These are phyloP conservation scores for Sphaerulina populicola DNA, from an alignment of 2,329 filamentous ascomycete species.

Conservation along the genomic window DNA sequence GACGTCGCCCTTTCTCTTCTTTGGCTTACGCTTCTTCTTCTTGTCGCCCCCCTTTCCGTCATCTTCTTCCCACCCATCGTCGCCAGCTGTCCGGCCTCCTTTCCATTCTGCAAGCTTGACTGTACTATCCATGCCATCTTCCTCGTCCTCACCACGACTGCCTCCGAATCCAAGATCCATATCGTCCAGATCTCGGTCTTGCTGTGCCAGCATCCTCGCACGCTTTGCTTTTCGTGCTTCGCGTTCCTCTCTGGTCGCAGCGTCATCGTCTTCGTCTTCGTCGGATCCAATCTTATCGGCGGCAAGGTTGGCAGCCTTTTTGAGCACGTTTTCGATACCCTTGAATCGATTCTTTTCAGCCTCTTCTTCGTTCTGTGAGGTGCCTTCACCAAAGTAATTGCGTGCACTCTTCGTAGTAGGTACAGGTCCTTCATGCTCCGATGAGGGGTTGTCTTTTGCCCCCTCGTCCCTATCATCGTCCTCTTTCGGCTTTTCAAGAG, in stretches of 20 bases:
- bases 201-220: conserved; percentile 58
- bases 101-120: conserved; percentile 62
- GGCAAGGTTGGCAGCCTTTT: conserved; percentile 58
- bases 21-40: conserved; percentile 63
- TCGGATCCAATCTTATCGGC: conserved; percentile 37
- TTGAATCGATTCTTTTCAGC: conserved; percentile 22
- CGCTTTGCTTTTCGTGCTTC: conserved; percentile 57
- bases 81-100: conserved; percentile 45
- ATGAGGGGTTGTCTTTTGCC: not conserved
- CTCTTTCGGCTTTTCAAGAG: not conserved
- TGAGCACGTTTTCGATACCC: conserved; percentile 44
- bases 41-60: conserved; percentile 61
- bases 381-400: conserved; percentile 34
- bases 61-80: conserved; percentile 40
- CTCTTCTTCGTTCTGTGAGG: conserved; percentile 12
- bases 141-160: conserved; percentile 78
- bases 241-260: conserved; percentile 43
- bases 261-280: conserved; percentile 38
- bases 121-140: conserved; percentile 52
- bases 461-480: conserved; percentile 1
- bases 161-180: conserved; percentile 92
- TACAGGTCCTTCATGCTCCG: not conserved
- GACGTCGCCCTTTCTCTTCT: conserved; percentile 48
- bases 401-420: conserved; percentile 15
- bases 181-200: conserved; percentile 76